Conservation (phyloP, 1,284 basidiomycete species). For the Naganishia albida region DNA sequence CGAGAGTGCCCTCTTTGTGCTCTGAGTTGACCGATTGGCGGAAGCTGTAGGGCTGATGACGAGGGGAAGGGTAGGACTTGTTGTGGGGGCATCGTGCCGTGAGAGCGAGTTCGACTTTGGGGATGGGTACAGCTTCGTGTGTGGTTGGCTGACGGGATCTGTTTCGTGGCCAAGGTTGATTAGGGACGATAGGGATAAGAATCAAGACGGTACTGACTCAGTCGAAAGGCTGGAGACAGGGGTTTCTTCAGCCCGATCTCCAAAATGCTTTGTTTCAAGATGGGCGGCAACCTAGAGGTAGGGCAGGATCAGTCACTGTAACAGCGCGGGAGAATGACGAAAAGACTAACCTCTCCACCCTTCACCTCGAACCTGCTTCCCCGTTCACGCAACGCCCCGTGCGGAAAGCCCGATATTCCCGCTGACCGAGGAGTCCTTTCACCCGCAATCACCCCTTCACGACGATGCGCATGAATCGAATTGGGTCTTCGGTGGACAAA, state of each 20-base stretch:
- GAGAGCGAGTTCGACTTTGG: background rate
- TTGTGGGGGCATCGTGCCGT: background rate
- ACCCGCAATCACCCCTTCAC: background rate
- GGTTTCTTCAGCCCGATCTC: too few relatives aligned
- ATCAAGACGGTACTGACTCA: background rate
- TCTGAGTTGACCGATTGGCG: background rate
- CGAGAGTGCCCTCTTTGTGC: background rate
- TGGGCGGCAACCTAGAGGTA: too few relatives aligned
- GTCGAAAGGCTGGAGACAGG: background rate
- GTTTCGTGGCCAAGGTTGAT: background rate
- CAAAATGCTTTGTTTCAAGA: too few relatives aligned
- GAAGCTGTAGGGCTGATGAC: constrained; percentile 12
- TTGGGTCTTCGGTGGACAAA: constrained; percentile 11
- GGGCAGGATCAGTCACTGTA: too few relatives aligned
- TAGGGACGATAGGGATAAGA: background rate
- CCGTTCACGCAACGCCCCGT: background rate
- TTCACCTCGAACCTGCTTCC: background rate
- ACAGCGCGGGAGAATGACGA: background rate
- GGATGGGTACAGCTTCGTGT: background rate
- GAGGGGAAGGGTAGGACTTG: background rate
- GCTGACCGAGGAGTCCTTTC: background rate
- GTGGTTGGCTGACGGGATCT: background rate
- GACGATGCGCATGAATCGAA: background rate
- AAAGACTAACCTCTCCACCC: background rate
- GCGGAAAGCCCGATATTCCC: background rate